These are phyloP conservation scores for Aspergillus pseudoglaucus DNA, from an alignment of 2,329 filamentous ascomycete species.

Conservation along the genomic window DNA sequence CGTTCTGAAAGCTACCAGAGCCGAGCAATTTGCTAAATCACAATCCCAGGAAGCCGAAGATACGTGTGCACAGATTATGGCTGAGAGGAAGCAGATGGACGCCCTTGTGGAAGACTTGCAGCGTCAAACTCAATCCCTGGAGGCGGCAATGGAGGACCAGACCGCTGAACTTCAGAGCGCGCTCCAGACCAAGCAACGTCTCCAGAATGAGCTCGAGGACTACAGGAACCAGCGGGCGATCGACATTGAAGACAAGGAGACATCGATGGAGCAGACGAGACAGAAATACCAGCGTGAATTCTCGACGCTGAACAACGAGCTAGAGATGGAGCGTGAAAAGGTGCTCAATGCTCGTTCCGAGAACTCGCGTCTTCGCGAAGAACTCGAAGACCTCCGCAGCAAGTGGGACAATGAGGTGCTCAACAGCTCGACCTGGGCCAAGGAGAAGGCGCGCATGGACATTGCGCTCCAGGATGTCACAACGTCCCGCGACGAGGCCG, in stretches of 20 bases:
- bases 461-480: constrained; percentile 82
- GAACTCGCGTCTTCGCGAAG: constrained; percentile 82
- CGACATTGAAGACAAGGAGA: constrained; percentile 94
- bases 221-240: constrained; percentile 92
- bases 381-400: constrained; percentile 85
- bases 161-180: constrained; percentile 82
- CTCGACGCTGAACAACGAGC: constrained; percentile 78
- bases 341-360: constrained; percentile 76
- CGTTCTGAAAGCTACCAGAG: constrained; percentile 82
- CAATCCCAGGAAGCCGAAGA: constrained; percentile 90
- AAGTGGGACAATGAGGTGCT: constrained; percentile 99
- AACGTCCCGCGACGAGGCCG: constrained; percentile 87
- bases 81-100: constrained; percentile 87
- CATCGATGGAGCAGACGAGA: constrained; percentile 90
- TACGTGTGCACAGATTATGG: constrained; percentile 80
- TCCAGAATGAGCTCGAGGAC: constrained; percentile 96
- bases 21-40: constrained; percentile 87
- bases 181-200: constrained; percentile 81
- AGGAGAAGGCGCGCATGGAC: constrained; percentile 90
- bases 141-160: constrained; percentile 86
- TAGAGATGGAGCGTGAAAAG: constrained; percentile 90
- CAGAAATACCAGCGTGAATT: constrained; percentile 97
- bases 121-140: constrained; percentile 78
- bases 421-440: constrained; percentile 96
- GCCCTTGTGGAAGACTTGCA: constrained; percentile 81